Evolutionary conservation across 1,139 yeast species (phyloP).

Genomic region (Debaryomyces sp.): DNA sequence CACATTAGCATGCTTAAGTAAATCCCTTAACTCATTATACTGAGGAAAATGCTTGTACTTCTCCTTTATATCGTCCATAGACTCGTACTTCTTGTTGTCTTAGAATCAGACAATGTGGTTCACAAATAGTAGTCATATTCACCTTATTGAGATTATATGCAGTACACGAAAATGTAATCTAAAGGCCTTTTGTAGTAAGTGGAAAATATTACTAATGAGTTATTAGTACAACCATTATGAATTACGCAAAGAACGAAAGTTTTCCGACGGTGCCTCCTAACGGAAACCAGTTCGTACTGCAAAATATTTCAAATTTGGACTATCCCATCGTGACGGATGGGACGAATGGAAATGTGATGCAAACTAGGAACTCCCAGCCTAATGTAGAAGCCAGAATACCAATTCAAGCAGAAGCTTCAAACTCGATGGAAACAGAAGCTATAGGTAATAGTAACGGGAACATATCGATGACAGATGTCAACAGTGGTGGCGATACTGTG

Average conservation of each 20-base stretch:
- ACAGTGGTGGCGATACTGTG: background rate
- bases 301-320: background rate
- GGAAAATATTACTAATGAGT: background rate
- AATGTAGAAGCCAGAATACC: background rate
- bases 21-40: conserved; percentile 10
- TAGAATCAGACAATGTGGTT: background rate
- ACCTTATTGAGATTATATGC: background rate
- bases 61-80: conserved; percentile 7
- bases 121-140: background rate
- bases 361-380: background rate
- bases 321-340: background rate
- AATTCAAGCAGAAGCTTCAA: background rate
- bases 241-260: background rate
- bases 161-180: background rate
- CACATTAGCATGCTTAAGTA: background rate
- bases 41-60: conserved; percentile 14
- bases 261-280: background rate
- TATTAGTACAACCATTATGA: background rate
- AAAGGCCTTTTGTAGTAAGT: background rate
- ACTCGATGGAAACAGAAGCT: background rate
- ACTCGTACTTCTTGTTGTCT: background rate
- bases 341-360: background rate
- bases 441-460: background rate
- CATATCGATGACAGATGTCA: background rate
- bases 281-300: background rate